Base-by-base conservation (phyloP, 148 eudicot genomes). In the Fallopia convolvulus region DNA sequence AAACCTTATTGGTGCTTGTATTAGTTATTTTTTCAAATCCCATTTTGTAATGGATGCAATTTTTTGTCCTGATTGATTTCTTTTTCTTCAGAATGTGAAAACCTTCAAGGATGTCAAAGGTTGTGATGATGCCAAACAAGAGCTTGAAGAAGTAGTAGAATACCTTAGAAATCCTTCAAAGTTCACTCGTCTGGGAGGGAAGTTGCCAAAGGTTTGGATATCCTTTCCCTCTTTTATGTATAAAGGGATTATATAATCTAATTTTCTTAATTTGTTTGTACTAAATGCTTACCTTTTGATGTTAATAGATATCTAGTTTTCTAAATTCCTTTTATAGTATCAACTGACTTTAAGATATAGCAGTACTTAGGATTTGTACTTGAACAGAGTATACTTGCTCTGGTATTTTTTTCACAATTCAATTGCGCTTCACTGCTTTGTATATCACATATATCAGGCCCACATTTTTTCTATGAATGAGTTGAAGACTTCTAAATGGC, bases 101-200 rank as follows among this genome's bases (percentile, higher is more conserved):
- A 91, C 99, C 80, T 95, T 95, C 78, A 95, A 91, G 86, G 99
- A 95, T 78, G 97, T 95, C 50, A 95, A 95, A 85, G 99, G 99
- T 71, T 95, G 99, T 86, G 99, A 95, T 83, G 99, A 95, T 88
- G 99, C 99, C 36, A 95, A 92, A 78, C 99, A 95, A 91, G 99
- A 95, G 83, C 97, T 95, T 3, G 99, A 95, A 86, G 99, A 95
- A 85, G 99, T 95, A 76, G 99, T 95, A 55, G 97, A 95, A 82
- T 95, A 95, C 89, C 91, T 95, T 5, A 92, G 73, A 78, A 92
- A 95, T 82, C 99, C 99, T 61, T 39, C 91, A 44, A 95, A 95
- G 74, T 92, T 95, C 79, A 95, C 99, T 78, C 92, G 97, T 36
- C 89, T 95, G 72, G 97, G 99, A 77, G 99, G 97, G 58, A 95